phyloP scores from a whole-genome alignment of 2,329 filamentous ascomycete genomes.

The Fusarium piperis region DNA sequence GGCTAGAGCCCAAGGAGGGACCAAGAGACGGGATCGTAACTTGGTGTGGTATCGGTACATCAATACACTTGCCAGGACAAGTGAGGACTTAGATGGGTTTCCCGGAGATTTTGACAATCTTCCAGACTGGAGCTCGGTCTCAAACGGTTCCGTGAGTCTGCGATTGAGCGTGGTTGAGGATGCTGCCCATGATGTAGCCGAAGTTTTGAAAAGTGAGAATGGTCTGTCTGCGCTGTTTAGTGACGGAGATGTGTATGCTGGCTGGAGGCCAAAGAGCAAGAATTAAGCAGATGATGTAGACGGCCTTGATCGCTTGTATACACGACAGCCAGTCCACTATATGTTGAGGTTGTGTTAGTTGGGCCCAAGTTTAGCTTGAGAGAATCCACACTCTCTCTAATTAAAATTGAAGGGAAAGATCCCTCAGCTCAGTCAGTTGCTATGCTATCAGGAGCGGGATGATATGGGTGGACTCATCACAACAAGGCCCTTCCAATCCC shows the following conservation, averaged over 20 bases:
- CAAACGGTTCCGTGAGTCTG: neutral
- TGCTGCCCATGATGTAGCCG: neutral
- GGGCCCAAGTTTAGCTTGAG: neutral
- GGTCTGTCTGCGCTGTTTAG: neutral
- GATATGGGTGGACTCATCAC: neutral
- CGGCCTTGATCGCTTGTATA: neutral
- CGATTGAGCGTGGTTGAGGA: neutral
- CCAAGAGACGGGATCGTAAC: constrained; percentile 3
- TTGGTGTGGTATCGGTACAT: constrained; percentile 14
- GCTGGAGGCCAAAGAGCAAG: neutral
- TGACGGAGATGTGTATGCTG: neutral
- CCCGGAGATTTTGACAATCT: neutral
- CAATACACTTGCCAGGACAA: constrained; percentile 4
- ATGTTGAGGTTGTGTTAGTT: neutral
- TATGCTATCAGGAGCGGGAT: neutral
- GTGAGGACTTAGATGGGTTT: neutral
- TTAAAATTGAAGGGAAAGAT: neutral
- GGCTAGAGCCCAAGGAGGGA: constrained; percentile 4
- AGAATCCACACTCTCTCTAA: neutral
- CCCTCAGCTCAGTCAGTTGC: neutral
- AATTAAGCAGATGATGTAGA: neutral
- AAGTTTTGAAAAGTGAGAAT: neutral
- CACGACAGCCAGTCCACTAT: neutral
- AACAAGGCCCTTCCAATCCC: neutral
- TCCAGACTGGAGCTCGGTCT: neutral